A percentile compares a stretch with the other conserved stretches of the same genome.
phyloP scores from a whole-genome alignment of 139 green algal species.

The Yamagishiella unicocca region DNA sequence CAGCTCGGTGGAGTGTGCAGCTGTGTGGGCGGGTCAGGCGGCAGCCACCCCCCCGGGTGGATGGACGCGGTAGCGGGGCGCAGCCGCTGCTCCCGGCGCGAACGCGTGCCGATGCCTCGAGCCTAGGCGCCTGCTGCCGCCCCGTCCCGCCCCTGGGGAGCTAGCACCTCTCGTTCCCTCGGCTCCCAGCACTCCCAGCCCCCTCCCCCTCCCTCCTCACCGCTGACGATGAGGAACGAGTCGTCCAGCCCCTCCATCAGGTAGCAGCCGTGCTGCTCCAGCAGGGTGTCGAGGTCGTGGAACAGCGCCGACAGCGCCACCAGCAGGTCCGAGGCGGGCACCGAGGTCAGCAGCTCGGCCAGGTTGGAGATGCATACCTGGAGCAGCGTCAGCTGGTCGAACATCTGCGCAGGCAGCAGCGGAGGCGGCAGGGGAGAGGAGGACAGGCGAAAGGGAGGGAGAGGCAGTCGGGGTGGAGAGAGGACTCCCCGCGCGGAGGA shows the following conservation, averaged over 20 bases:
- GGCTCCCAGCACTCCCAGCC: not conserved
- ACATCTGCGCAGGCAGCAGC: constrained; percentile 29
- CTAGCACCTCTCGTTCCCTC: too few relatives aligned
- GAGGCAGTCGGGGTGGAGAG: too few relatives aligned
- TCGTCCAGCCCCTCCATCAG: constrained; percentile 49
- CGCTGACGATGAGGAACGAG: constrained; percentile 30
- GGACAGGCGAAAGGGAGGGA: not conserved
- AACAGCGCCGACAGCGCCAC: constrained; percentile 37
- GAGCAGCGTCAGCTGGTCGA: constrained; percentile 50
- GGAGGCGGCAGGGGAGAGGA: not conserved
- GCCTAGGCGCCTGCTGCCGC: too few relatives aligned
- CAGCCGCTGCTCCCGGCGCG: too few relatives aligned
- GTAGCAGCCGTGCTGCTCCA: constrained; percentile 52
- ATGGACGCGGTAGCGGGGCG: too few relatives aligned
- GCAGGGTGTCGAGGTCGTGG: constrained; percentile 47
- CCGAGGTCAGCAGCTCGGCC: constrained; percentile 18
- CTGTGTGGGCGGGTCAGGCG: not conserved
- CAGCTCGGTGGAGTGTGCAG: not conserved
- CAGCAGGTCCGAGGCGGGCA: constrained; percentile 34
- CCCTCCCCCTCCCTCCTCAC: not conserved
- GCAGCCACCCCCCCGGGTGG: too few relatives aligned
- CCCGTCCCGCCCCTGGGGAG: too few relatives aligned
- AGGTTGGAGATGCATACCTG: constrained; percentile 30
- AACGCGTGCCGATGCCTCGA: too few relatives aligned
- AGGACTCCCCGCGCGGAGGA: too few relatives aligned